Evolutionary conservation across 1,139 yeast genomes (phyloP), one percentile per base, ranked within the genome.

Genomic region (Eremothecium coryli): DNA sequence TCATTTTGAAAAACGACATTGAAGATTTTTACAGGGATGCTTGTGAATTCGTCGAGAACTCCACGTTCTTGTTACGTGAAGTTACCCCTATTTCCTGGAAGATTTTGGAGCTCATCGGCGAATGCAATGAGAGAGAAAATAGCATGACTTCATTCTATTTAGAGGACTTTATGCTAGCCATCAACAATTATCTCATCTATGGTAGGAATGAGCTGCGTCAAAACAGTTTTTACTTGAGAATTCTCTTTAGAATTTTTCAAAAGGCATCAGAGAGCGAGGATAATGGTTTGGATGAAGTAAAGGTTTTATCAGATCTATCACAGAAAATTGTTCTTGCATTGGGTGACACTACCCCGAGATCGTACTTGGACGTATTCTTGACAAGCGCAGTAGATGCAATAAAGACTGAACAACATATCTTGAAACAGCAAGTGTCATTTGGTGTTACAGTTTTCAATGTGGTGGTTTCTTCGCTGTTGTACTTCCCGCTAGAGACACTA

Each of bases 11-110:
- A 23, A 69, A 78, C 44, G 70, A 70, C 33, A 62, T 84, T 53
- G 84, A 80, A 43, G 94, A 85, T 50, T 85, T 82, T 56, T 77
- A 78, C 52, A 73, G 82, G 24, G 97, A 90, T 57, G 70, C 77
- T 27, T 76, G 86, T 44, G 95, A 85, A 49, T 68, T 90, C 50
- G 73, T 86, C 45, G 97, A 90, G 50, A 85, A 84, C 56, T 75
- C 93, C 18, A 75, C 93, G 0, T 88, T 81, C 56, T 66, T 85
- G 39, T 66, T 82, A 31, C 73, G 93, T 54, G 54, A 64, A 9
- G 76, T 90, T 14, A 73, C 88, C 7, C 82, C 84, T 9, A 61
- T 68, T 28, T 76, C 86, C 68, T 88, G 97, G 95, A 67, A 68
- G 31, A 62, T 78, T 28, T 76, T 85, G 47, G 72, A 68, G 31